phyloP scores from a whole-genome alignment of 176 grass and related monocot species.

The Chrysopogon serrulatus region DNA sequence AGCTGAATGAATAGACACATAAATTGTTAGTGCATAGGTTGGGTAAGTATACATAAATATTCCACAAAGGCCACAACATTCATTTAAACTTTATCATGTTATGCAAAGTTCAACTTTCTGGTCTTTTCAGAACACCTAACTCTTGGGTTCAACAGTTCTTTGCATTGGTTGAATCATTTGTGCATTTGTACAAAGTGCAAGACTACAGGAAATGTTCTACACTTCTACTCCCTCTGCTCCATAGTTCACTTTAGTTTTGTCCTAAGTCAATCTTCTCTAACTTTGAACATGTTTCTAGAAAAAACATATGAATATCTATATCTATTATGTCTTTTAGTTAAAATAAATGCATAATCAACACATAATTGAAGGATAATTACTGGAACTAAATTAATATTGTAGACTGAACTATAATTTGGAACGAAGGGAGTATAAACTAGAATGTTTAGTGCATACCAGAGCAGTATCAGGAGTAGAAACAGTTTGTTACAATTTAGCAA shows the following conservation, averaged over 20 bases:
- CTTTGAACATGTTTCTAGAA: not conserved
- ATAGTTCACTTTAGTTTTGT: not conserved
- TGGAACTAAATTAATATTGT: too few species aligned
- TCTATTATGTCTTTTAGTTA: too few species aligned
- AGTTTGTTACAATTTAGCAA: not conserved
- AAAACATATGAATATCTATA: not conserved
- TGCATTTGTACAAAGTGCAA: not conserved
- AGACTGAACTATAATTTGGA: too few species aligned
- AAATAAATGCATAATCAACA: too few species aligned
- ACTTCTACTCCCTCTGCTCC: not conserved
- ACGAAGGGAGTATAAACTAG: not conserved
- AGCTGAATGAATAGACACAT: conserved; percentile 7
- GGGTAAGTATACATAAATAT: conserved; percentile 2
- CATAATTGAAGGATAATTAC: too few species aligned
- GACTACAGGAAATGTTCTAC: not conserved
- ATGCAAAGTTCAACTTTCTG: too few species aligned
- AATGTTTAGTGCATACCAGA: not conserved
- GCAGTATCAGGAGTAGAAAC: not conserved
- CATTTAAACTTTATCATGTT: not conserved
- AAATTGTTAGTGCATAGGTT: not conserved
- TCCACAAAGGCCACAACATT: not conserved
- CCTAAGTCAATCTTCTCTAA: not conserved
- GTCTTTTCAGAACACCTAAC: too few species aligned
- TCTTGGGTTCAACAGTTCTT: not conserved
- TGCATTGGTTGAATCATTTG: not conserved